Evolutionary conservation across 2,329 filamentous ascomycete species (phyloP).

Genomic region (Ambrosiella cleistominuta): DNA sequence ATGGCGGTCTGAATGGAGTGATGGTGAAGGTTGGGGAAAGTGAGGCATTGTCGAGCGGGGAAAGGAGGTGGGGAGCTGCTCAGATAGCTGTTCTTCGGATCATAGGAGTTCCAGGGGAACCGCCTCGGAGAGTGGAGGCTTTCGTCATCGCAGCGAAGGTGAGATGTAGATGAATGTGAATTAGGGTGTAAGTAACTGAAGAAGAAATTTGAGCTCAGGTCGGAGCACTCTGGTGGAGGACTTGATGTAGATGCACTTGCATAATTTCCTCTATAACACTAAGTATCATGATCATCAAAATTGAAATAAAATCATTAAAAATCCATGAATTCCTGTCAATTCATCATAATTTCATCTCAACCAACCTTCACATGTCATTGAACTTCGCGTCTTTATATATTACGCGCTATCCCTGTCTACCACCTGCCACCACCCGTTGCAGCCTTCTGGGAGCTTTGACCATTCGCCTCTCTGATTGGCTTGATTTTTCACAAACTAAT

Average conservation of each 20-base stretch:
- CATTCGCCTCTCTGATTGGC: neutral
- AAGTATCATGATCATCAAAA: too few species aligned
- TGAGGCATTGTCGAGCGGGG: neutral
- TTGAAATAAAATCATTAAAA: too few species aligned
- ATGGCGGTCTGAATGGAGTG: neutral
- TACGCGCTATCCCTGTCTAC: neutral
- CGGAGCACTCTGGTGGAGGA: too few species aligned
- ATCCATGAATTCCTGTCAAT: too few species aligned
- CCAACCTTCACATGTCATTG: too few species aligned
- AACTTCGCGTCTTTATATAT: neutral
- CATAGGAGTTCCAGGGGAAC: neutral
- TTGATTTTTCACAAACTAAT: neutral
- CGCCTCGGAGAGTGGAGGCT: neutral
- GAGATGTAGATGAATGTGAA: neutral
- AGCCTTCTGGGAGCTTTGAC: neutral
- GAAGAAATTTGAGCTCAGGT: too few species aligned
- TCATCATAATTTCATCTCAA: too few species aligned
- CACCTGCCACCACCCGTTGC: neutral
- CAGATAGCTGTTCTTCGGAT: conserved; percentile 34
- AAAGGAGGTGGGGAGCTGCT: conserved; percentile 20
- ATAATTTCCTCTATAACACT: too few species aligned
- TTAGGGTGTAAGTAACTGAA: too few species aligned
- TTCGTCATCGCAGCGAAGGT: neutral
- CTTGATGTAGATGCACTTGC: too few species aligned
- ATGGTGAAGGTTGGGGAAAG: neutral